These are phyloP conservation scores for Cladophialophora psammophila DNA, from an alignment of 2,329 filamentous ascomycete genomes.

Conservation along the genomic window DNA sequence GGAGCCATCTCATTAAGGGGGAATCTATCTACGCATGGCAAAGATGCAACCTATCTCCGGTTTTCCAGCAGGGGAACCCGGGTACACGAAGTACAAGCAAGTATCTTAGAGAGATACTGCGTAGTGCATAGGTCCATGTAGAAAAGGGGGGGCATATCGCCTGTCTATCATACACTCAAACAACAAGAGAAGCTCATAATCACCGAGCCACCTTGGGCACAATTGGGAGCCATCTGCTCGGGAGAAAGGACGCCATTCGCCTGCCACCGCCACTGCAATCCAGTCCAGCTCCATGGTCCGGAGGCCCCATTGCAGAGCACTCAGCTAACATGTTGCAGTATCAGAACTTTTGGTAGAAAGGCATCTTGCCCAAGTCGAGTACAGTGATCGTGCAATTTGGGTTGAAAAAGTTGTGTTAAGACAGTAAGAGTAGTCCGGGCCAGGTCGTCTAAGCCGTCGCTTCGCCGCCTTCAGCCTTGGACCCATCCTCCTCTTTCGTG, in stretches of 20 bases:
- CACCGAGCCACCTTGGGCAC: constrained; percentile 28
- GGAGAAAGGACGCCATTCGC: constrained; percentile 34
- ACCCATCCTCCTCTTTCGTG: constrained; percentile 38
- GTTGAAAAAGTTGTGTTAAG: constrained; percentile 23
- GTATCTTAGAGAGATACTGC: constrained; percentile 7
- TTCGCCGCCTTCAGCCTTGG: constrained; percentile 37
- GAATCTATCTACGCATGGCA: constrained; percentile 31
- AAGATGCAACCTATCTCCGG: constrained; percentile 26
- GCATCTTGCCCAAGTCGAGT: constrained; percentile 35
- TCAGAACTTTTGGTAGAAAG: constrained; percentile 37
- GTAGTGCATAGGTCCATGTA: constrained; percentile 10
- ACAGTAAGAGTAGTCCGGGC: constrained; percentile 16
- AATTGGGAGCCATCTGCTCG: constrained; percentile 22
- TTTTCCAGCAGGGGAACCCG: constrained; percentile 13
- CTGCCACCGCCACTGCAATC: constrained; percentile 27
- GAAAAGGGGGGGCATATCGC: constrained; percentile 24
- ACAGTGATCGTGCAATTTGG: constrained; percentile 34
- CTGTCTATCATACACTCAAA: constrained; percentile 38
- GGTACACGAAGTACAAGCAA: constrained; percentile 20
- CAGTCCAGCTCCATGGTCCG: constrained; percentile 15
- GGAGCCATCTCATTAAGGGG: constrained; percentile 26
- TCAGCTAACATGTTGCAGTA: constrained; percentile 22
- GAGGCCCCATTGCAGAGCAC: constrained; percentile 27
- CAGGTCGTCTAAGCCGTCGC: constrained; percentile 33
- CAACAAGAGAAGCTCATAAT: constrained; percentile 28